phyloP scores from a whole-genome alignment of 177 flowering plant species.

The Vitis hybrid region DNA sequence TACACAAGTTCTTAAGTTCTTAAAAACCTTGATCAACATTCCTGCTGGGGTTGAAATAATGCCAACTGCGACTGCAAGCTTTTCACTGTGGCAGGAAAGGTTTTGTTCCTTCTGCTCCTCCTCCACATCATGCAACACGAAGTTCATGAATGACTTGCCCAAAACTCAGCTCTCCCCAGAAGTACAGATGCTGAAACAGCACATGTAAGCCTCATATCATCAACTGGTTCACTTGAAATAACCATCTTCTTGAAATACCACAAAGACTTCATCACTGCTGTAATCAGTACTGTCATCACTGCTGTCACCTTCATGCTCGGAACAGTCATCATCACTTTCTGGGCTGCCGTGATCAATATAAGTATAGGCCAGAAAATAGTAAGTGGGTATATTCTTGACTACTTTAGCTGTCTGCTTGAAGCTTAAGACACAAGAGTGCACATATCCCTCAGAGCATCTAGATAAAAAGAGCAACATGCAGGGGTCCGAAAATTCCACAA shows the following conservation, averaged over 20 bases:
- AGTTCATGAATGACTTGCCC: constrained; percentile 24
- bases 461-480: constrained; percentile 64
- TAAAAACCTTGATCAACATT: too few relatives aligned
- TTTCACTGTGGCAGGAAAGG: constrained; percentile 59
- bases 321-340: too few relatives aligned
- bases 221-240: too few relatives aligned
- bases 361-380: constrained; percentile 30
- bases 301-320: too few relatives aligned
- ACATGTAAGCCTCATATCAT: too few relatives aligned
- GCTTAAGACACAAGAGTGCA: constrained; percentile 59
- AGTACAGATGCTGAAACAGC: too few relatives aligned
- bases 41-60: constrained; percentile 10
- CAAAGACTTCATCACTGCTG: too few relatives aligned
- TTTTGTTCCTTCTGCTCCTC: constrained; percentile 68
- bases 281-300: too few relatives aligned
- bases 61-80: constrained; percentile 69
- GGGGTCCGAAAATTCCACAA: constrained; percentile 81
- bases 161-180: too few relatives aligned
- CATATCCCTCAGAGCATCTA: constrained; percentile 53
- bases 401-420: constrained; percentile 56
- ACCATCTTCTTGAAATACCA: too few relatives aligned
- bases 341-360: constrained; percentile 45
- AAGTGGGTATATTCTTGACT: constrained; percentile 50
- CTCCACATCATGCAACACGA: constrained; percentile 66
- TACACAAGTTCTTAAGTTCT: too few relatives aligned